Evolutionary conservation across 371 early-diverging fungal genomes (phyloP).

Genomic region (Apophysomyces ossiformis): DNA sequence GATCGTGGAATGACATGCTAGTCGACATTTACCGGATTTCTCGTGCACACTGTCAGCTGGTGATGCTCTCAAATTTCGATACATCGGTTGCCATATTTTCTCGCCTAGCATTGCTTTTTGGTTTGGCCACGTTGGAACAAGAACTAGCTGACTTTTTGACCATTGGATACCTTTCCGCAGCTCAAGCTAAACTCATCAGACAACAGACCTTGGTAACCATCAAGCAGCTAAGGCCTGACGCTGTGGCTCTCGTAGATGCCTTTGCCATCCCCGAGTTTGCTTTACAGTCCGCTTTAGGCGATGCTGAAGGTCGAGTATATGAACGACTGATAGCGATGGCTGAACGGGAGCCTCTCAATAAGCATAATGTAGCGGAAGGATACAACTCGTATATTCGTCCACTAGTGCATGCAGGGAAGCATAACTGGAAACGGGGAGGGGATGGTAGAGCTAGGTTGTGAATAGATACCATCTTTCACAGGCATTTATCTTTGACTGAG

Average conservation of each 20-base stretch:
- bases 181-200: constrained; percentile 54
- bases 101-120: constrained; percentile 29
- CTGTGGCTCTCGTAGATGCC: constrained; percentile 73
- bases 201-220: constrained; percentile 47
- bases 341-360: constrained; percentile 73
- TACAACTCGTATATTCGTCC: constrained; percentile 63
- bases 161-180: constrained; percentile 54
- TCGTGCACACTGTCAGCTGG: constrained; percentile 69
- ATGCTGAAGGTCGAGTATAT: constrained; percentile 73
- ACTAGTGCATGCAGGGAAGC: constrained; percentile 46
- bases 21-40: constrained; percentile 62
- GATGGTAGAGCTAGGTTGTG: constrained; percentile 45
- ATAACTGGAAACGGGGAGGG: constrained; percentile 35
- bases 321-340: constrained; percentile 70
- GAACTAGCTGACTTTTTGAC: constrained; percentile 69
- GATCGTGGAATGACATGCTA: constrained; percentile 55
- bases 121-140: constrained; percentile 63
- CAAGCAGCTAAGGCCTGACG: constrained; percentile 68
- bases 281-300: constrained; percentile 76
- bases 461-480: not conserved
- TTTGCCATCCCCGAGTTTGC: constrained; percentile 74
- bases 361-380: constrained; percentile 43
- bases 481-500: too few relatives aligned
- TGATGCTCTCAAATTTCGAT: constrained; percentile 62
- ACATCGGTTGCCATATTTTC: constrained; percentile 15